A percentile compares a stretch with the other conserved stretches of the same genome.
These are phyloP conservation scores for Talaromyces wortmannii DNA, from an alignment of 495 filamentous ascomycete species.

Conservation along the genomic window DNA sequence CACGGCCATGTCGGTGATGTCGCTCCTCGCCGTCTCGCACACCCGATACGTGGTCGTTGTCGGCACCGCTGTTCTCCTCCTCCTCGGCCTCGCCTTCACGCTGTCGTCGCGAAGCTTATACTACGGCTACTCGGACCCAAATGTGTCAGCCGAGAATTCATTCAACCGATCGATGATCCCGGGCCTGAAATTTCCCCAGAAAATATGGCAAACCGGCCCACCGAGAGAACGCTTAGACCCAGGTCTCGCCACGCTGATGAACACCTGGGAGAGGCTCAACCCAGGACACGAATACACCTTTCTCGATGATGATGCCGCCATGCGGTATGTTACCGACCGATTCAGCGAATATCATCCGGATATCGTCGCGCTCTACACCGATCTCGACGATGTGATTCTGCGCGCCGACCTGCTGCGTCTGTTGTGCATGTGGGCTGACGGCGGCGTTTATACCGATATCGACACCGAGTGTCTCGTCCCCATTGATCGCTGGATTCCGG, in stretches of 20 bases:
- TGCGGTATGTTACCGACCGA: background rate
- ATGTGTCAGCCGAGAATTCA: background rate
- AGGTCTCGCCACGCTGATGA: background rate
- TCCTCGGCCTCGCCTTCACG: background rate
- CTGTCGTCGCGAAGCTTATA: background rate
- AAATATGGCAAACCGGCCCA: background rate
- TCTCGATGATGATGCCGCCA: background rate
- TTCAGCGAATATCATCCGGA: background rate
- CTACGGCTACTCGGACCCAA: background rate
- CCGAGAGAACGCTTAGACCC: background rate
- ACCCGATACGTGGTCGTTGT: background rate
- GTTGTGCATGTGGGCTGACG: slow-evolving; percentile 49
- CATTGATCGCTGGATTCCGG: slow-evolving; percentile 44
- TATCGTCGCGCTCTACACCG: background rate
- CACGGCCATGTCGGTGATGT: background rate
- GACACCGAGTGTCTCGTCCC: slow-evolving; percentile 48
- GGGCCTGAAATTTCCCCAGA: background rate
- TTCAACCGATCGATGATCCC: background rate
- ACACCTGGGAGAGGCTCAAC: background rate
- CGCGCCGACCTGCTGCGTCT: slow-evolving; percentile 55
- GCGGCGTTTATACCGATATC: slow-evolving; percentile 52
- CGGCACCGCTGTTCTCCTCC: background rate
- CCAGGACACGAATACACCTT: background rate
- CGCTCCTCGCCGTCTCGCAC: background rate
- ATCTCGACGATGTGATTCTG: slow-evolving; percentile 35